Conservation (phyloP, 495 filamentous ascomycete species). For the Penicillium taxi region DNA sequence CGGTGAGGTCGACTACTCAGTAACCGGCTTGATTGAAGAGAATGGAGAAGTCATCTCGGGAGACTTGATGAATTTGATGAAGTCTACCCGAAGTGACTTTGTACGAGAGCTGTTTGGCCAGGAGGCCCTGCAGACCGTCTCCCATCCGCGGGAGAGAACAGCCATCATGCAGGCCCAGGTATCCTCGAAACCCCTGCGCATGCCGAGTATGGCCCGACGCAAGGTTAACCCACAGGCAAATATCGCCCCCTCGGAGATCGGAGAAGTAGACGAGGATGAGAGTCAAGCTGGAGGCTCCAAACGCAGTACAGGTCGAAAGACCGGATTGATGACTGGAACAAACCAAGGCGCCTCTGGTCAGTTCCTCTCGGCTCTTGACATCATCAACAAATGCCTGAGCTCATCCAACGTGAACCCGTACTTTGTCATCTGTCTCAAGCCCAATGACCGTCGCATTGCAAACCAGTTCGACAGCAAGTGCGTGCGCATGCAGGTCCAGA, state of each 20-base stretch:
- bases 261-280: slow-evolving; percentile 49
- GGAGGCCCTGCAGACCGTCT: slow-evolving; percentile 79
- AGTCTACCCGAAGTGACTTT: slow-evolving; percentile 77
- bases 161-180: slow-evolving; percentile 95
- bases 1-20: slow-evolving; percentile 91
- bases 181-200: slow-evolving; percentile 84
- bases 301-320: slow-evolving; percentile 31
- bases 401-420: slow-evolving; percentile 81
- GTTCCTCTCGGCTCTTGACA: slow-evolving; percentile 82
- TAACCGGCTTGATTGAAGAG: slow-evolving; percentile 78
- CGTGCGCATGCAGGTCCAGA: slow-evolving; percentile 88
- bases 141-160: slow-evolving; percentile 81
- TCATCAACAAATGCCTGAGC: slow-evolving; percentile 75
- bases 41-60: slow-evolving; percentile 94
- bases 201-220: slow-evolving; percentile 82
- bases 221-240: slow-evolving; percentile 47
- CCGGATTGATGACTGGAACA: slow-evolving; percentile 32
- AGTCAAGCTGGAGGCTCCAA: slow-evolving; percentile 35
- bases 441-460: slow-evolving; percentile 92
- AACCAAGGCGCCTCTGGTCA: slow-evolving; percentile 87
- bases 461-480: slow-evolving; percentile 99
- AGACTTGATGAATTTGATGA: slow-evolving; percentile 92
- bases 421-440: slow-evolving; percentile 95
- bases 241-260: slow-evolving; percentile 27
- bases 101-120: slow-evolving; percentile 86